phyloP scores from a whole-genome alignment of 2,329 filamentous ascomycete species.

The Xylariales sp. region DNA sequence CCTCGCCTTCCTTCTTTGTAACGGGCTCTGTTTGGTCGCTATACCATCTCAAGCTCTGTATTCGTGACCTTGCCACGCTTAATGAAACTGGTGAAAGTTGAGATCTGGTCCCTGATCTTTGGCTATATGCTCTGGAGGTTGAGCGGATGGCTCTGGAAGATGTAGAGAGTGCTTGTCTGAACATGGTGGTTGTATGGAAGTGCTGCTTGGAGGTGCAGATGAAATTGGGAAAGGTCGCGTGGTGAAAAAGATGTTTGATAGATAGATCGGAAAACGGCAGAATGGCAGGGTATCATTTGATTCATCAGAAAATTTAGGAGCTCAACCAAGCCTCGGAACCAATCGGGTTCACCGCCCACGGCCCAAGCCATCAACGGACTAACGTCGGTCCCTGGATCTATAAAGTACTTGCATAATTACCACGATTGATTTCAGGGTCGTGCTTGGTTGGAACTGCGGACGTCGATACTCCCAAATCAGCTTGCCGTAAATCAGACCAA shows the following conservation, averaged over 20 bases:
- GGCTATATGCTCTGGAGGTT: conserved; percentile 38
- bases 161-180: conserved; percentile 23
- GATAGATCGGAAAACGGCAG: too few species aligned
- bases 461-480: too few species aligned
- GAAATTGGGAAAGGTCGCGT: not conserved
- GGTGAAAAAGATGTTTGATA: not conserved
- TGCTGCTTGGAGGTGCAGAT: not conserved
- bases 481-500: too few species aligned
- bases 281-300: too few species aligned
- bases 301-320: too few species aligned
- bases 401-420: too few species aligned
- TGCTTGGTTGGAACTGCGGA: too few species aligned
- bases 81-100: conserved; percentile 35
- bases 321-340: too few species aligned
- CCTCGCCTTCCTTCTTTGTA: conserved; percentile 33
- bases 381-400: too few species aligned
- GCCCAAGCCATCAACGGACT: too few species aligned
- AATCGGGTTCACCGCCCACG: too few species aligned
- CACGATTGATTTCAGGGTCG: too few species aligned
- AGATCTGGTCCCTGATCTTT: conserved; percentile 41
- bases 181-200: conserved; percentile 23
- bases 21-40: conserved; percentile 32
- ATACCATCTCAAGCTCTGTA: conserved; percentile 27
- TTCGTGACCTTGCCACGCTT: conserved; percentile 27
- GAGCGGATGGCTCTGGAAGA: conserved; percentile 24